phyloP scores from a whole-genome alignment of 2,329 filamentous ascomycete species.

The Ceratocystis lukuohia region DNA sequence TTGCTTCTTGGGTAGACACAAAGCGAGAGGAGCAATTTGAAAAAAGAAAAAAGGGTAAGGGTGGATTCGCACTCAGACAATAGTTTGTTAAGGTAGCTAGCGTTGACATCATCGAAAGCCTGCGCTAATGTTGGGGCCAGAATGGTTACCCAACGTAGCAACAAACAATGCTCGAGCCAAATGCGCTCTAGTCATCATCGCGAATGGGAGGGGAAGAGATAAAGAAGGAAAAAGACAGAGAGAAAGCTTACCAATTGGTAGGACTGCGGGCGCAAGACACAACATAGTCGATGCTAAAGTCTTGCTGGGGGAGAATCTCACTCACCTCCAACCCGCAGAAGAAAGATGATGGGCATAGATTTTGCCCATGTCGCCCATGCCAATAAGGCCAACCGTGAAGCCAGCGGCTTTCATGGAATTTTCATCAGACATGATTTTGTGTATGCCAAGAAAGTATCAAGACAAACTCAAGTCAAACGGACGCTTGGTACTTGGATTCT shows the following conservation, averaged over 20 bases:
- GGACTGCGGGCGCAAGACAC: conserved; percentile 17
- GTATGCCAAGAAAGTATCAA: neutral
- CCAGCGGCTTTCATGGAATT: conserved; percentile 38
- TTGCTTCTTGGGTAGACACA: neutral
- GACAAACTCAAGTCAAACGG: neutral
- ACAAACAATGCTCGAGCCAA: conserved; percentile 96
- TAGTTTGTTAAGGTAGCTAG: conserved; percentile 80
- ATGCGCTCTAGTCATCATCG: conserved; percentile 99
- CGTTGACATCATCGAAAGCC: conserved; percentile 94
- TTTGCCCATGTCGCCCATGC: conserved; percentile 98
- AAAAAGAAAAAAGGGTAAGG: neutral
- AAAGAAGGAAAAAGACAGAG: conserved; percentile 12
- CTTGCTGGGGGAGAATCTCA: conserved; percentile 20
- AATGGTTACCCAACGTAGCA: conserved; percentile 54
- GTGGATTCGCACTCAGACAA: conserved; percentile 56
- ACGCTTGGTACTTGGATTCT: neutral
- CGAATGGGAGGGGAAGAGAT: conserved; percentile 22
- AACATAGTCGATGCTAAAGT: conserved; percentile 8
- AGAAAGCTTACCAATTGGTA: conserved; percentile 29
- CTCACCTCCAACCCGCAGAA: conserved; percentile 87
- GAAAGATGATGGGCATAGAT: conserved; percentile 90
- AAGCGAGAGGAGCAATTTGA: neutral
- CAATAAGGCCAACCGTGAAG: conserved; percentile 83
- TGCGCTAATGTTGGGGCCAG: conserved; percentile 50
- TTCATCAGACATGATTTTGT: conserved; percentile 10